phyloP scores from a whole-genome alignment of 257 asterid genomes.

The Solanum ossicruentum region DNA sequence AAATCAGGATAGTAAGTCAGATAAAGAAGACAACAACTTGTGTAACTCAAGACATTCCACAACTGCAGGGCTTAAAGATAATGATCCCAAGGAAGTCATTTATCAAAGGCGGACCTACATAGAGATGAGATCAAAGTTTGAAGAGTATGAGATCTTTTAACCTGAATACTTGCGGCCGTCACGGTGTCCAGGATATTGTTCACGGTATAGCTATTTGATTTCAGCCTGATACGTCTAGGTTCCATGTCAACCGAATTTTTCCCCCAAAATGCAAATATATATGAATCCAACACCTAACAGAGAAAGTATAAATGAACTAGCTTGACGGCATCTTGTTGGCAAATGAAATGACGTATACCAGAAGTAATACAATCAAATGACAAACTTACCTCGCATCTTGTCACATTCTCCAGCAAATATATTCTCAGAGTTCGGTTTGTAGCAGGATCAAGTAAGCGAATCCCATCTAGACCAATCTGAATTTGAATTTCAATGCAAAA shows the following conservation, averaged over 20 bases:
- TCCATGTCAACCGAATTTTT: conserved; percentile 55
- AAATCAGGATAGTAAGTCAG: neutral
- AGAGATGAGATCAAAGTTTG: neutral
- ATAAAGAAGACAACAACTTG: neutral
- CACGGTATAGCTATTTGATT: conserved; percentile 74
- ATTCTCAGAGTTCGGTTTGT: conserved; percentile 46
- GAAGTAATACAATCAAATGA: neutral
- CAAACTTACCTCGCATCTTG: conserved; percentile 67
- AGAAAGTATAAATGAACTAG: neutral
- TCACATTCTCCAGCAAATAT: conserved; percentile 55
- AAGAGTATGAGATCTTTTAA: conserved; percentile 1
- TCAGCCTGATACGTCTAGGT: conserved; percentile 68
- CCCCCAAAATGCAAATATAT: conserved; percentile 90
- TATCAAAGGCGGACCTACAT: neutral
- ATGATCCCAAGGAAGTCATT: neutral
- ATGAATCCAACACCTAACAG: conserved; percentile 60
- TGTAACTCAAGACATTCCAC: neutral
- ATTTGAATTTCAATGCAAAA: neutral
- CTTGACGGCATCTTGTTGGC: neutral
- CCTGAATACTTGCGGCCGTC: conserved; percentile 96
- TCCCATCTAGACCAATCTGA: conserved; percentile 88
- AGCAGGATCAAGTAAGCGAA: conserved; percentile 58
- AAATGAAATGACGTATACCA: neutral
- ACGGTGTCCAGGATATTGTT: conserved; percentile 74
- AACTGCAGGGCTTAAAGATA: neutral